Evolutionary conservation across 208 protist species (phyloP).

Genomic region (Lotmaria passim): DNA sequence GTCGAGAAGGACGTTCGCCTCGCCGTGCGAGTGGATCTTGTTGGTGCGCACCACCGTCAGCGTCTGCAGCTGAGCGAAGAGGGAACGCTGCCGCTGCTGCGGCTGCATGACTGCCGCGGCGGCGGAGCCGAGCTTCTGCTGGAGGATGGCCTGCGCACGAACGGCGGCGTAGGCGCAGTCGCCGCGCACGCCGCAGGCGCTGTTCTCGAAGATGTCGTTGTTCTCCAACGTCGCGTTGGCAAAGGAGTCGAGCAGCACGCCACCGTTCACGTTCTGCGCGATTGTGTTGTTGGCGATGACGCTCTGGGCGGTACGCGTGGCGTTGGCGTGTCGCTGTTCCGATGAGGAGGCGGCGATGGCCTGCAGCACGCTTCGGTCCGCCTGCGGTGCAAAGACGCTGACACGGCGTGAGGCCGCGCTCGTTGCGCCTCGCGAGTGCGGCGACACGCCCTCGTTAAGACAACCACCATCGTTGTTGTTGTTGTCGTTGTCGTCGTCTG

Average conservation of each 20-base stretch:
- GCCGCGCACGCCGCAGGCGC: slow-evolving; percentile 65
- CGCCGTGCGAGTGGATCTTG: slow-evolving; percentile 56
- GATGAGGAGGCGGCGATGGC: slow-evolving; percentile 26
- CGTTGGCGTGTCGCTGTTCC: slow-evolving; percentile 31
- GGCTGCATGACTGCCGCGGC: slow-evolving; percentile 1
- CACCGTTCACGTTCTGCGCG: slow-evolving; percentile 56
- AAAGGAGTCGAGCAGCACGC: slow-evolving; percentile 66
- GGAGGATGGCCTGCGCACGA: slow-evolving; percentile 41
- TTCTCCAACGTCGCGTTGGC: slow-evolving; percentile 57
- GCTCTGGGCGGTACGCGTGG: slow-evolving; percentile 30
- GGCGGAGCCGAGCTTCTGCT: slow-evolving; percentile 1
- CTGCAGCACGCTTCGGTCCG: slow-evolving; percentile 34
- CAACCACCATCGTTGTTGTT: slow-evolving; percentile 1
- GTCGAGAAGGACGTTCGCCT: slow-evolving; percentile 65
- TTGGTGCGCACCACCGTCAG: slow-evolving; percentile 46
- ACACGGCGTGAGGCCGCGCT: slow-evolving; percentile 4
- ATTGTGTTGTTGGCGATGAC: slow-evolving; percentile 64
- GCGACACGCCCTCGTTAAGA: background rate
- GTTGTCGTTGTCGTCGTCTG: background rate
- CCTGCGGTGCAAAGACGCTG: slow-evolving; percentile 7
- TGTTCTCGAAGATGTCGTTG: slow-evolving; percentile 79
- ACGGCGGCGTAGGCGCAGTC: slow-evolving; percentile 53
- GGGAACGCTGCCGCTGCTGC: slow-evolving; percentile 1
- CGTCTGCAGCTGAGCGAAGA: slow-evolving; percentile 20
- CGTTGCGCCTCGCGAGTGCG: background rate